A percentile compares a stretch with the other conserved stretches of the same genome.
phyloP scores from a whole-genome alignment of 2,329 filamentous ascomycete species.

The Pestalotiopsis sp. region DNA sequence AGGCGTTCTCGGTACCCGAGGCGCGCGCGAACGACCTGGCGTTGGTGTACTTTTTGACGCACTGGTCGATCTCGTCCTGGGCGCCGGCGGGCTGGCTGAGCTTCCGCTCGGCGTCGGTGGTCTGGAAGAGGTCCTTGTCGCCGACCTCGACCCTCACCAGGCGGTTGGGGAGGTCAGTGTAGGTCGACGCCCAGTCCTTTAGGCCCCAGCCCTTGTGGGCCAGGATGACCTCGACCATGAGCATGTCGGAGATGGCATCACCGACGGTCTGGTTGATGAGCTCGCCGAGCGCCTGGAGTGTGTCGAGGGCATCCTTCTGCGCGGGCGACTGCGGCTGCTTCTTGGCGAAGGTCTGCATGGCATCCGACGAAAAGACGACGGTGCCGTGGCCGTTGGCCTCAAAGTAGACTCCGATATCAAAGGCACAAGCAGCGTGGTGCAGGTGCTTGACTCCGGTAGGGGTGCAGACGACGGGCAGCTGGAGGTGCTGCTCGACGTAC shows the following conservation, averaged over 20 bases:
- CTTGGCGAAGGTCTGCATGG: conserved; percentile 75
- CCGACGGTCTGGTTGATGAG: conserved; percentile 98
- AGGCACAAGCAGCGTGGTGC: conserved; percentile 93
- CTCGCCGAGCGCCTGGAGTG: conserved; percentile 79
- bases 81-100: conserved; percentile 78
- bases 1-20: conserved; percentile 83
- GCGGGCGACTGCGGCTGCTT: conserved; percentile 87
- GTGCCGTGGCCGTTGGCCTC: conserved; percentile 98
- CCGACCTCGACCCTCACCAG: conserved; percentile 91
- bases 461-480: conserved; percentile 89
- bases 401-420: conserved; percentile 97
- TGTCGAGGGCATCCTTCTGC: conserved; percentile 86
- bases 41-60: conserved; percentile 88
- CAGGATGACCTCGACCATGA: conserved; percentile 93
- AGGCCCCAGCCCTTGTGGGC: conserved; percentile 92
- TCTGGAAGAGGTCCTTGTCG: conserved; percentile 87
- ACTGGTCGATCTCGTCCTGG: conserved; percentile 83
- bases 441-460: conserved; percentile 96
- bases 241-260: conserved; percentile 92
- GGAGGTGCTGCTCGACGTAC: conserved; percentile 86
- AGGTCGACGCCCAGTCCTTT: conserved; percentile 89
- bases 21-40: conserved; percentile 90
- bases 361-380: conserved; percentile 87
- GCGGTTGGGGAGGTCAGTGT: conserved; percentile 91
- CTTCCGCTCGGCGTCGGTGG: conserved; percentile 88